Evolutionary conservation across 805 yeast genomes (phyloP).

Genomic region (Candida xyloterini): DNA sequence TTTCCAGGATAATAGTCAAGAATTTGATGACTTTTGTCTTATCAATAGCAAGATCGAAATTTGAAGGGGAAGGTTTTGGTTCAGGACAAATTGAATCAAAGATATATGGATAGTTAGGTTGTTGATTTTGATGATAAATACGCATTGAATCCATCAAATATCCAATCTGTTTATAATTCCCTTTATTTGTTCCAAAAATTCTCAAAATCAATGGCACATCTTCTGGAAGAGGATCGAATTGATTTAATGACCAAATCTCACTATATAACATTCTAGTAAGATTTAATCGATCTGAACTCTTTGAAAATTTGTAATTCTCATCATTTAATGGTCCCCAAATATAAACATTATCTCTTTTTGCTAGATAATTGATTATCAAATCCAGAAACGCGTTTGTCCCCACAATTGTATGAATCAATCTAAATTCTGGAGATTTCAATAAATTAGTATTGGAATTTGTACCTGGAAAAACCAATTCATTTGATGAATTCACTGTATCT

Average conservation of each 20-base stretch:
- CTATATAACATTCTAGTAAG: constrained; percentile 28
- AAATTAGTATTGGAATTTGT: constrained; percentile 38
- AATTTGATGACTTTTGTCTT: constrained; percentile 40
- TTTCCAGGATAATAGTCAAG: constrained; percentile 40
- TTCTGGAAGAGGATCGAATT: constrained; percentile 25
- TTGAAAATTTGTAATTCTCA: background rate
- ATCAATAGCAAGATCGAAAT: constrained; percentile 34
- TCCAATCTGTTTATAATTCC: constrained; percentile 19
- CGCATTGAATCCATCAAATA: constrained; percentile 25
- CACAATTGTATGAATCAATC: constrained; percentile 35
- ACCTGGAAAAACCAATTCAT: constrained; percentile 31
- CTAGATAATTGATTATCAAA: constrained; percentile 37
- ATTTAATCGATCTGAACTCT: constrained; percentile 7
- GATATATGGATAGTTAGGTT: constrained; percentile 36
- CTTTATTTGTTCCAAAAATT: constrained; percentile 20
- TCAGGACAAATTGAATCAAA: constrained; percentile 34
- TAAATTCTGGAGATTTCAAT: constrained; percentile 47
- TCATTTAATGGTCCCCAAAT: constrained; percentile 26
- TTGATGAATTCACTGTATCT: constrained; percentile 23
- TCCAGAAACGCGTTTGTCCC: constrained; percentile 41
- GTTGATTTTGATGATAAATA: constrained; percentile 32
- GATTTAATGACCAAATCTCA: constrained; percentile 15
- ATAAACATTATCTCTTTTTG: constrained; percentile 19
- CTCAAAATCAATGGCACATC: constrained; percentile 7
- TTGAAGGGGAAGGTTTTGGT: constrained; percentile 12